Evolutionary conservation across 2,329 filamentous ascomycete species (phyloP).

Genomic region (Daldinia sp.): DNA sequence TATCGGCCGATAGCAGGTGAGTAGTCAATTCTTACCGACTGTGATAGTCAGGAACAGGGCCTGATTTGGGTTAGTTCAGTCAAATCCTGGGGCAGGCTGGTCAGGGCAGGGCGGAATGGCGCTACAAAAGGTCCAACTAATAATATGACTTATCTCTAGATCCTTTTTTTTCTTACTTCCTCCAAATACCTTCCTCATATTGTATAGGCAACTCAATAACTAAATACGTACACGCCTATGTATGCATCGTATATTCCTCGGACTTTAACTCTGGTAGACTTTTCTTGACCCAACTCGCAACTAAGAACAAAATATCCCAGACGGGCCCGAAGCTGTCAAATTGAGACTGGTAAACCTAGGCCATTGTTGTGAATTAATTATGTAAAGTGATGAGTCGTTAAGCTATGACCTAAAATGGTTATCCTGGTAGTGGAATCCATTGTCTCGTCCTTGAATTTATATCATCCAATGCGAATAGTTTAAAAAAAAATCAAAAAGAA

Average conservation of each 20-base stretch:
- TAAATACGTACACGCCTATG: background rate
- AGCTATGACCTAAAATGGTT: background rate
- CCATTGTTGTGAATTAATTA: background rate
- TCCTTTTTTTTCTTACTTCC: background rate
- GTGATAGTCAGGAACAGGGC: constrained; percentile 11
- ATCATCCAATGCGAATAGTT: background rate
- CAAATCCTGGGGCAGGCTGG: background rate
- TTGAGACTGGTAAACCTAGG: background rate
- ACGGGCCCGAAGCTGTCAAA: background rate
- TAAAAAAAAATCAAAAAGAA: background rate
- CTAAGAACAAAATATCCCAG: background rate
- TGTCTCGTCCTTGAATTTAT: background rate
- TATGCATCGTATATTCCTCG: background rate
- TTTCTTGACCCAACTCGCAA: background rate
- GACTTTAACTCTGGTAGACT: background rate
- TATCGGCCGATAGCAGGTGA: background rate
- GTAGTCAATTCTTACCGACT: background rate
- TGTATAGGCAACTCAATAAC: background rate
- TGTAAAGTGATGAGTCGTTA: background rate
- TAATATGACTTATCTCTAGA: background rate
- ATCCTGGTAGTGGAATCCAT: background rate
- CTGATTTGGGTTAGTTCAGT: background rate
- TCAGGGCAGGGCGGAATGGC: background rate
- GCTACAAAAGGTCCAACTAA: background rate
- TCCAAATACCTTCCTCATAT: background rate